These are phyloP conservation scores for Thraustochytrium striatum DNA, from an alignment of 352 stramenopile genomes.

Conservation along the genomic window DNA sequence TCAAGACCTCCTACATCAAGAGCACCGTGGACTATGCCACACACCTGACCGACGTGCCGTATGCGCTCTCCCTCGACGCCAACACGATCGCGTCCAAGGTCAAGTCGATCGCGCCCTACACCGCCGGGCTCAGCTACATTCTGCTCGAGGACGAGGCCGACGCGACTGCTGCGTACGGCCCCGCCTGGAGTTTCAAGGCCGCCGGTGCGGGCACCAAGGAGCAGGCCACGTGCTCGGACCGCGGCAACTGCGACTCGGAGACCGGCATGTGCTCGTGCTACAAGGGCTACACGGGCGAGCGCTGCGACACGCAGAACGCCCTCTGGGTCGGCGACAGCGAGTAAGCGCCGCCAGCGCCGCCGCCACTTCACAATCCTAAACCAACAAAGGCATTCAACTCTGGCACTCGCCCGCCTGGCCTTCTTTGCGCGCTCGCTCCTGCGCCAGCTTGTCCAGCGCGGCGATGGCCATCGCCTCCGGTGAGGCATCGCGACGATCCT, in stretches of 20 bases:
- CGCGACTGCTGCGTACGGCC: background rate
- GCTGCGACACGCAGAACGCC: slow-evolving; percentile 51
- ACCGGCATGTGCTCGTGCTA: slow-evolving; percentile 75
- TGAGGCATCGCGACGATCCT: background rate
- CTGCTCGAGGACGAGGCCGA: background rate
- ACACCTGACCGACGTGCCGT: background rate
- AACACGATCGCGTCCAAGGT: background rate
- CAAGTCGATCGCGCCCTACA: background rate
- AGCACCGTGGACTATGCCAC: too few species aligned
- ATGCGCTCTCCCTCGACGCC: background rate
- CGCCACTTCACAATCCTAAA: background rate
- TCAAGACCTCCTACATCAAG: slow-evolving; percentile 4
- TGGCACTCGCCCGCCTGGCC: too few species aligned
- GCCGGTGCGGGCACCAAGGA: slow-evolving; percentile 45
- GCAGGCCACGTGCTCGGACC: slow-evolving; percentile 62
- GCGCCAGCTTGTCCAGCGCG: background rate
- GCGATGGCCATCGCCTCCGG: background rate
- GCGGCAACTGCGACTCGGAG: slow-evolving; percentile 65
- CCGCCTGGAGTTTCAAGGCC: background rate
- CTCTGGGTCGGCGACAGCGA: slow-evolving; percentile 24
- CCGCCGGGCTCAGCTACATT: background rate
- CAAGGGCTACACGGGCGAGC: slow-evolving; percentile 73
- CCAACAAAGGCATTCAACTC: background rate
- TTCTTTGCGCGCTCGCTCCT: too few species aligned
- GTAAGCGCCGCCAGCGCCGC: background rate